Conservation (phyloP, 345 rosid species). For the Geranium brycei region DNA sequence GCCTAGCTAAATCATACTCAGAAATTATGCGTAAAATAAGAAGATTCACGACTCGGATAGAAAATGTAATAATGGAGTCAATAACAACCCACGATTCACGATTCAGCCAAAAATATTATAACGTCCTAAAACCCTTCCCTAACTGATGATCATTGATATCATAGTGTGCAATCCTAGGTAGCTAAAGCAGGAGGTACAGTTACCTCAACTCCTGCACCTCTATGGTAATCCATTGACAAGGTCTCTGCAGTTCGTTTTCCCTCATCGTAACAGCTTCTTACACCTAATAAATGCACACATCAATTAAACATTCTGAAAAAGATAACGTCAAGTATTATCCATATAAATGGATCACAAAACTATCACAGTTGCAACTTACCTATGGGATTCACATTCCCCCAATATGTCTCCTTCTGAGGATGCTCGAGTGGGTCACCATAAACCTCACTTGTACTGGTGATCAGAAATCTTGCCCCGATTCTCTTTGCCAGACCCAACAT, state of each 20-base stretch:
- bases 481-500: constrained; percentile 99
- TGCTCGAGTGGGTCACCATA: constrained; percentile 99
- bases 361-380: constrained; percentile 27
- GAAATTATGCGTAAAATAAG: not conserved
- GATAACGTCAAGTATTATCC: constrained; percentile 3
- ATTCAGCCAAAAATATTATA: too few species aligned
- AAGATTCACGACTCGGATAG: too few species aligned
- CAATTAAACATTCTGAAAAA: constrained; percentile 2
- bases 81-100: too few species aligned
- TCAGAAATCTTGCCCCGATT: constrained; percentile 89
- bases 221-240: constrained; percentile 86
- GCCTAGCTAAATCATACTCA: not conserved
- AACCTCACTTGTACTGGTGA: constrained; percentile 97
- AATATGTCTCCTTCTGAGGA: constrained; percentile 95
- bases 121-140: too few species aligned
- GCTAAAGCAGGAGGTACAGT: constrained; percentile 1
- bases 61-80: too few species aligned
- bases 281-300: constrained; percentile 34
- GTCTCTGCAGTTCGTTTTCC: constrained; percentile 98
- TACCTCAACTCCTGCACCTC: constrained; percentile 96
- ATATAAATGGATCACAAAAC: constrained; percentile 1
- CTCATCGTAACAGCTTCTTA: constrained; percentile 96
- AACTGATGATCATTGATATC: too few species aligned
- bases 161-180: too few species aligned
- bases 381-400: constrained; percentile 97